phyloP scores from a whole-genome alignment of 768 basidiomycete species.

The Jaapia argillacea region DNA sequence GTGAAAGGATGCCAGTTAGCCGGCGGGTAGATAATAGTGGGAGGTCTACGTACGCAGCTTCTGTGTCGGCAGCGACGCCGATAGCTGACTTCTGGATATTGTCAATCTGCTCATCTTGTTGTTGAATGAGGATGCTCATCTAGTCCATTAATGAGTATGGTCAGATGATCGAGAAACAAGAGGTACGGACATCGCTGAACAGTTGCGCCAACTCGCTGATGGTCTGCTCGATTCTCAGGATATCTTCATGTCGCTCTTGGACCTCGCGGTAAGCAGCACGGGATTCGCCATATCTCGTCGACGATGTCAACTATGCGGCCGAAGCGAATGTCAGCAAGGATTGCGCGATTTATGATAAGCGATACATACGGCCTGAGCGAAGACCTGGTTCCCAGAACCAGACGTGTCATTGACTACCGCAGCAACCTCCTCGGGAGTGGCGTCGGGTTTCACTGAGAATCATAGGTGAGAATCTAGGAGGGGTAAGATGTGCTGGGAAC shows the following conservation, averaged over 20 bases:
- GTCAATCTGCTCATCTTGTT: constrained; percentile 71
- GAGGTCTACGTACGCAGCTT: constrained; percentile 60
- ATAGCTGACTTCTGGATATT: constrained; percentile 52
- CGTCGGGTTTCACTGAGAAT: constrained; percentile 77
- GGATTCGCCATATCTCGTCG: constrained; percentile 78
- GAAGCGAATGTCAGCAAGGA: neutral
- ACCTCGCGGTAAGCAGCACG: constrained; percentile 80
- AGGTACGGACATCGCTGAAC: constrained; percentile 61
- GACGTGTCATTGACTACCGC: constrained; percentile 81
- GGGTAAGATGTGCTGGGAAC: constrained; percentile 11
- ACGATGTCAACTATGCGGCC: constrained; percentile 49
- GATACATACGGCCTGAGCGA: constrained; percentile 71
- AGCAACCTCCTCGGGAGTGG: constrained; percentile 78
- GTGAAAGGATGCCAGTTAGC: constrained; percentile 1
- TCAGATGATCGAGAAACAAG: too few species aligned
- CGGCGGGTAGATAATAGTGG: neutral
- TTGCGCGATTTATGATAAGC: neutral
- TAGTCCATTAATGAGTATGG: too few species aligned
- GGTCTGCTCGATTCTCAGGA: constrained; percentile 78
- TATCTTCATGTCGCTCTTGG: constrained; percentile 80
- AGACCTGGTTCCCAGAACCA: constrained; percentile 64
- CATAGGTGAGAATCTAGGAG: neutral
- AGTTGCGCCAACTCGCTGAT: constrained; percentile 83
- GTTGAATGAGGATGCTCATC: constrained; percentile 72
- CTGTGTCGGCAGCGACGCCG: constrained; percentile 58